Evolutionary conservation across 2,329 filamentous ascomycete genomes (phyloP).

Genomic region (Aspergillus phoenicis): DNA sequence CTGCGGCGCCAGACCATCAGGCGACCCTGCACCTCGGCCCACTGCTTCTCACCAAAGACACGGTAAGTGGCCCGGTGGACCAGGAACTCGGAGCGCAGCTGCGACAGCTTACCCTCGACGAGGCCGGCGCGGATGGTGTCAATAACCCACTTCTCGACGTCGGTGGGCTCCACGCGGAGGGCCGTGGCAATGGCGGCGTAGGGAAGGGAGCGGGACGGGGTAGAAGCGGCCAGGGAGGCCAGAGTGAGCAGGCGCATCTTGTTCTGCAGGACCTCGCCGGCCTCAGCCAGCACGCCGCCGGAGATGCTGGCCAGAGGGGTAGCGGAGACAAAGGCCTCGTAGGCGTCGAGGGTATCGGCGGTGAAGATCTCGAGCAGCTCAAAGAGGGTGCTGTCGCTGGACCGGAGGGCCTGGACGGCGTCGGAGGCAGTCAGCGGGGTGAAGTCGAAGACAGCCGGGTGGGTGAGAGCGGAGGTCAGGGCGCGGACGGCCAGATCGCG

Average conservation of each 20-base stretch:
- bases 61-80: slow-evolving; percentile 96
- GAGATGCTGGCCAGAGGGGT: slow-evolving; percentile 63
- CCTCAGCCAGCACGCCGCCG: slow-evolving; percentile 77
- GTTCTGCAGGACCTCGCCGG: slow-evolving; percentile 76
- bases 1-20: slow-evolving; percentile 90
- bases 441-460: slow-evolving; percentile 71
- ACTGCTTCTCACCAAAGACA: slow-evolving; percentile 97
- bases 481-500: slow-evolving; percentile 64
- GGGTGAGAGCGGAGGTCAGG: slow-evolving; percentile 67
- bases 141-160: slow-evolving; percentile 98
- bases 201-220: slow-evolving; percentile 81
- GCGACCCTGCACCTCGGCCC: slow-evolving; percentile 87
- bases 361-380: slow-evolving; percentile 95
- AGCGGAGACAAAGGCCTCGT: slow-evolving; percentile 84
- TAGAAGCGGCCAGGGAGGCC: slow-evolving; percentile 81
- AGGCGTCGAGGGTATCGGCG: slow-evolving; percentile 91
- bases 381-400: slow-evolving; percentile 81
- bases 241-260: slow-evolving; percentile 97
- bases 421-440: slow-evolving; percentile 70
- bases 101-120: slow-evolving; percentile 93
- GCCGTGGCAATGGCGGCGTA: slow-evolving; percentile 83
- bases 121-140: slow-evolving; percentile 95
- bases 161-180: slow-evolving; percentile 76
- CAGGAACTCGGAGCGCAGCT: slow-evolving; percentile 88
- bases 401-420: slow-evolving; percentile 81